A percentile compares a stretch with the other conserved stretches of the same genome.
Evolutionary conservation across 2,329 filamentous ascomycete genomes (phyloP).

Genomic region (Hypoxylon sp.): DNA sequence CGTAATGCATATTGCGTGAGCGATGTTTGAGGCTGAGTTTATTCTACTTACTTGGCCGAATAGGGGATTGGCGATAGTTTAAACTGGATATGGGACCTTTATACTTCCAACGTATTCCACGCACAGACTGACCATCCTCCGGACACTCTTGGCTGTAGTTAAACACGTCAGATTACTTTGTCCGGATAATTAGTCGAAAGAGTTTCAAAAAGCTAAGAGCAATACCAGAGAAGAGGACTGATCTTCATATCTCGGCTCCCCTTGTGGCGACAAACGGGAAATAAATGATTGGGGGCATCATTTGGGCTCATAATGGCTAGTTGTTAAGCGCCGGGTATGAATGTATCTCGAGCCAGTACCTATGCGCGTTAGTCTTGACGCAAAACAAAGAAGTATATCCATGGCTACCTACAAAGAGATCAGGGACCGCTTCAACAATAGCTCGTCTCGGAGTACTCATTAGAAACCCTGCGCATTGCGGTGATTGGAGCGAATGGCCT

Average conservation of each 20-base stretch:
- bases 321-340: too few species aligned
- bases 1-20: conserved; percentile 16
- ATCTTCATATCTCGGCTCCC: background rate
- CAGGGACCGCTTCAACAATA: too few species aligned
- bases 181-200: background rate
- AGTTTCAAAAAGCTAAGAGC: background rate
- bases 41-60: background rate
- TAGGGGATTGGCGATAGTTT: conserved; percentile 3
- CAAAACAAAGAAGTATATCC: too few species aligned
- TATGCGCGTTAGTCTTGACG: too few species aligned
- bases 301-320: too few species aligned
- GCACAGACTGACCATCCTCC: background rate
- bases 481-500: too few species aligned
- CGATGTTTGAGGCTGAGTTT: conserved; percentile 30
- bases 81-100: background rate
- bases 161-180: background rate
- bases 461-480: too few species aligned
- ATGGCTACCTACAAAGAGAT: too few species aligned
- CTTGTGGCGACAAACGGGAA: background rate
- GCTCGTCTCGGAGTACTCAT: too few species aligned
- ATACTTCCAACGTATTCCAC: conserved; percentile 10
- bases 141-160: background rate
- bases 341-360: too few species aligned
- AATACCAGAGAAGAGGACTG: background rate
- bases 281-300: too few species aligned